A percentile compares a stretch with the other conserved stretches of the same genome.
Evolutionary conservation across 73 alveolate genomes (phyloP).

Genomic region (Paramecium primaurelia): DNA sequence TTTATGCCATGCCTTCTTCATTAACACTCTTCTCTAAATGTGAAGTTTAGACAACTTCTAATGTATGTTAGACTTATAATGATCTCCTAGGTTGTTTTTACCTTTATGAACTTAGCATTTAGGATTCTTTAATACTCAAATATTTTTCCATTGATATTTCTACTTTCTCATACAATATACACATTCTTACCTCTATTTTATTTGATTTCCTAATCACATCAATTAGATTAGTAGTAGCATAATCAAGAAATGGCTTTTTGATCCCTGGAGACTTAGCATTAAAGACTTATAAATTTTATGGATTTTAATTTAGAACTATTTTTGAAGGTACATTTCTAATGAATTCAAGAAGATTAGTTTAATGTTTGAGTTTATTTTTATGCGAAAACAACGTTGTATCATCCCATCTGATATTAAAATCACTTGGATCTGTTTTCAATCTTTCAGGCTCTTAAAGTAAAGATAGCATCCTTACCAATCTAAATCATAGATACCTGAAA

Average conservation of each 20-base stretch:
- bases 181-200: background rate
- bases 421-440: conserved; percentile 38
- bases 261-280: background rate
- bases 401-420: background rate
- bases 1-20: conserved; percentile 53
- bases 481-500: background rate
- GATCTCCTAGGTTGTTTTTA: background rate
- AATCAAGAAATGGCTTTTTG: background rate
- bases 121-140: background rate
- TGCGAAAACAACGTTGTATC: background rate
- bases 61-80: background rate
- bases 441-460: conserved; percentile 14
- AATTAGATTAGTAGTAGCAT: background rate
- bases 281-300: background rate
- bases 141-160: conserved; percentile 27
- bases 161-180: background rate
- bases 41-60: conserved; percentile 54
- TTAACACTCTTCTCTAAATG: conserved; percentile 34
- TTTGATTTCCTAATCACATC: background rate
- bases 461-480: conserved; percentile 3
- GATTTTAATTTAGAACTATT: background rate
- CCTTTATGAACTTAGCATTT: background rate
- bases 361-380: background rate
- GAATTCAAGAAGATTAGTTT: conserved; percentile 7
- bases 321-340: background rate